These are phyloP conservation scores for Stachybotrys elegans DNA, from an alignment of 2,329 filamentous ascomycete genomes.

Conservation along the genomic window DNA sequence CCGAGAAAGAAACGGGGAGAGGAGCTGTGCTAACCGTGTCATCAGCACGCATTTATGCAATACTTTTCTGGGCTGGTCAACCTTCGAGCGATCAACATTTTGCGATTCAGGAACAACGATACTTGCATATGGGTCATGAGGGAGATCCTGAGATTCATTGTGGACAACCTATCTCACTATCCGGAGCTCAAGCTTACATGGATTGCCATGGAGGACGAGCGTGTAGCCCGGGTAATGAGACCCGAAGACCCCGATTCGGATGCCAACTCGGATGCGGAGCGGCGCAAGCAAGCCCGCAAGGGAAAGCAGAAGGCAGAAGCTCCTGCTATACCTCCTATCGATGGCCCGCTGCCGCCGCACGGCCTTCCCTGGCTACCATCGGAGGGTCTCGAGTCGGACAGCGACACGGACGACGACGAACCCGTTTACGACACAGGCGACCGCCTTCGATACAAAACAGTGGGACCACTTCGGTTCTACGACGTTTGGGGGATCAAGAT, in stretches of 20 bases:
- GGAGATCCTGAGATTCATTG: slow-evolving; percentile 53
- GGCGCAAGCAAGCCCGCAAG: slow-evolving; percentile 24
- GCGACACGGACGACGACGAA: slow-evolving; percentile 27
- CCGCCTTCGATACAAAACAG: slow-evolving; percentile 28
- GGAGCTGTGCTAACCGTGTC: slow-evolving; percentile 2
- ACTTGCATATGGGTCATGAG: slow-evolving; percentile 51
- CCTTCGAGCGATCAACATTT: slow-evolving; percentile 51
- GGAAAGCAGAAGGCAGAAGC: slow-evolving; percentile 22
- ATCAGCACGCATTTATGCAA: slow-evolving; percentile 53
- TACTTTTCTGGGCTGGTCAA: slow-evolving; percentile 40
- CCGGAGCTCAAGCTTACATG: slow-evolving; percentile 53
- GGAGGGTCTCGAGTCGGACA: slow-evolving; percentile 24
- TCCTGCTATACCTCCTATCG: slow-evolving; percentile 4
- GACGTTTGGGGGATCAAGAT: slow-evolving; percentile 46
- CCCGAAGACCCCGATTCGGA: slow-evolving; percentile 24
- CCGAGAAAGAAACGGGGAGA: not conserved
- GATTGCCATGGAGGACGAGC: slow-evolving; percentile 49
- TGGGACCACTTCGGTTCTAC: slow-evolving; percentile 31
- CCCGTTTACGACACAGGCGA: slow-evolving; percentile 23
- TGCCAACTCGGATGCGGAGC: slow-evolving; percentile 21
- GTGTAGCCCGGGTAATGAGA: slow-evolving; percentile 44
- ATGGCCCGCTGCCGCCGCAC: slow-evolving; percentile 4
- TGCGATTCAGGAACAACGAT: slow-evolving; percentile 50
- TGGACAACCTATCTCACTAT: slow-evolving; percentile 53
- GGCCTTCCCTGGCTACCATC: slow-evolving; percentile 22